Conservation (phyloP, 257 asterid species). For the Buddleja alternifolia region DNA sequence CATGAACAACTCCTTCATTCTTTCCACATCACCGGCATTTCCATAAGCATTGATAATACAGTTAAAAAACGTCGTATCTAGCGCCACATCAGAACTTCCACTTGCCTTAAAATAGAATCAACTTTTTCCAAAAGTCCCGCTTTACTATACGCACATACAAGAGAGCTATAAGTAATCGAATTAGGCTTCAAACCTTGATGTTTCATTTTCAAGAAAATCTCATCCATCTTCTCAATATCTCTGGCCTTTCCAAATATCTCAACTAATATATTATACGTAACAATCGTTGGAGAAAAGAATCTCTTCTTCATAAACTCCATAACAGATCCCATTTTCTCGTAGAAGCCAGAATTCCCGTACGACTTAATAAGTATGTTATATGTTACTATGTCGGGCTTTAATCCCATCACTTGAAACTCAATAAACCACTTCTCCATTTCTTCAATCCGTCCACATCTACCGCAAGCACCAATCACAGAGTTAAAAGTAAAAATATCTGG, state of each 20-base stretch:
- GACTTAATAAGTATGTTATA: conserved; percentile 71
- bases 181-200: conserved; percentile 84
- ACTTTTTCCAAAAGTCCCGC: conserved; percentile 60
- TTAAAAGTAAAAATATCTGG: conserved; percentile 82
- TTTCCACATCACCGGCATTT: conserved; percentile 68
- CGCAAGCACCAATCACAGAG: conserved; percentile 80
- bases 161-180: conserved; percentile 79
- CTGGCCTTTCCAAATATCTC: conserved; percentile 85
- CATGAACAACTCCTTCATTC: conserved; percentile 64
- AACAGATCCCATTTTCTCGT: conserved; percentile 68
- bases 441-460: conserved; percentile 59
- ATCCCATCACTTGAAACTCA: conserved; percentile 83
- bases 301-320: conserved; percentile 77
- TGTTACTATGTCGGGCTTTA: conserved; percentile 76
- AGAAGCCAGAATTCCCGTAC: conserved; percentile 62
- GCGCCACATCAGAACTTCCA: conserved; percentile 74
- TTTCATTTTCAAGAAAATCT: conserved; percentile 79
- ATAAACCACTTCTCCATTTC: conserved; percentile 92
- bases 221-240: conserved; percentile 67
- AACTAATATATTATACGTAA: conserved; percentile 74
- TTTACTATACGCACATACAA: conserved; percentile 71
- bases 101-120: conserved; percentile 75
- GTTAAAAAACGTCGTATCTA: conserved; percentile 82
- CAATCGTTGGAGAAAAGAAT: conserved; percentile 68
- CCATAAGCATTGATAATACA: conserved; percentile 79